Percentiles rank a stretch among this genome's conserved stretches.
phyloP scores from a whole-genome alignment of 495 filamentous ascomycete species.

The Neurospora cerealis region DNA sequence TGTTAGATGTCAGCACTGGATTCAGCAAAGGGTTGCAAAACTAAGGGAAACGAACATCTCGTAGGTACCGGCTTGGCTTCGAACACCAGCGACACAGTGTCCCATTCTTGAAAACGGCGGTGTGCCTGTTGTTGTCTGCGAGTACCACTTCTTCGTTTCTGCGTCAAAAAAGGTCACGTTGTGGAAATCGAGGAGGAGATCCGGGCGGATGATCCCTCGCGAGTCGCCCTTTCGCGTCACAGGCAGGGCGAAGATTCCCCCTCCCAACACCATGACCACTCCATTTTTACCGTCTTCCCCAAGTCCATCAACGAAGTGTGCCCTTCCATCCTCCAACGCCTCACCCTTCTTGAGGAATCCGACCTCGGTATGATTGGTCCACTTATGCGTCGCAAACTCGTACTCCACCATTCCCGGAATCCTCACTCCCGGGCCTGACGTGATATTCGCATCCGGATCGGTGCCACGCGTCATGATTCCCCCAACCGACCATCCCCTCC shows the following conservation, averaged over 20 bases:
- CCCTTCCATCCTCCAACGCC: not conserved
- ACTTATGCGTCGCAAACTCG: not conserved
- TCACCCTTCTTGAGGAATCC: not conserved
- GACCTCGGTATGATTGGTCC: not conserved
- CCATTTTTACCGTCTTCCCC: not conserved
- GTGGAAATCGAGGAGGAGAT: not conserved
- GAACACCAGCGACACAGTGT: not conserved
- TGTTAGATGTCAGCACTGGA: not conserved
- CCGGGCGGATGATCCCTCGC: not conserved
- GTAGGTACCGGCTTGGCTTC: not conserved
- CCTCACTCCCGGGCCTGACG: not conserved
- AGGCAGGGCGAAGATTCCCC: not conserved
- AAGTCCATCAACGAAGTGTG: not conserved
- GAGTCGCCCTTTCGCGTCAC: not conserved
- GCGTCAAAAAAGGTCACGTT: not conserved
- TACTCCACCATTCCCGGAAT: not conserved
- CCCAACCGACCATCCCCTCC: not conserved
- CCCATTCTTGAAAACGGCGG: not conserved
- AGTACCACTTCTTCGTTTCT: not conserved
- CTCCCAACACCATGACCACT: not conserved
- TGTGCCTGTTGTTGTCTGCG: not conserved
- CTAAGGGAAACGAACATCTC: not conserved
- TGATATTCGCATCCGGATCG: not conserved
- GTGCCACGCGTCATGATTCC: not conserved
- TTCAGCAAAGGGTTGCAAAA: not conserved